phyloP scores from a whole-genome alignment of 179 eudicot genomes.

The Silene coronaria region DNA sequence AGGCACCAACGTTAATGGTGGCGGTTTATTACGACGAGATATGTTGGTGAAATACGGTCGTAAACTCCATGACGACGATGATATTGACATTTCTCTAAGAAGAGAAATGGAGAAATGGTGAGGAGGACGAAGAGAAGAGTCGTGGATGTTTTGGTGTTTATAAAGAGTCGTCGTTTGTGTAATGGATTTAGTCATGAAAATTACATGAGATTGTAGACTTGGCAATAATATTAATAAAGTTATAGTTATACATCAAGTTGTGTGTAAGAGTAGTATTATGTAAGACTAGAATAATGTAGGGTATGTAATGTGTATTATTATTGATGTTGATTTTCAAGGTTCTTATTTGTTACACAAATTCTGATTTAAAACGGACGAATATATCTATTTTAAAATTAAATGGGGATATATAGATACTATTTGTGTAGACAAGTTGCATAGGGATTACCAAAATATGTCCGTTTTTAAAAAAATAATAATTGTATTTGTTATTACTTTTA shows the following conservation, averaged over 20 bases:
- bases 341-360: no score
- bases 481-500: no score
- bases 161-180: not conserved
- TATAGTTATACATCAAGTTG: not conserved
- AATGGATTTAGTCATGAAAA: constrained; percentile 9
- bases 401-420: no score
- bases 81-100: not conserved
- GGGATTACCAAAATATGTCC: no score
- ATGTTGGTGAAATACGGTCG: constrained; percentile 14
- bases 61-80: constrained; percentile 12
- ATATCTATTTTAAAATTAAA: no score
- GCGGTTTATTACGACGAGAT: constrained; percentile 7
- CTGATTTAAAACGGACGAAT: no score
- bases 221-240: not conserved
- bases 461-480: no score
- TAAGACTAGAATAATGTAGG: not conserved
- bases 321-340: not conserved
- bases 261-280: not conserved
- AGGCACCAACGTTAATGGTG: constrained; percentile 17
- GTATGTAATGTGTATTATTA: not conserved
- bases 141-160: not conserved
- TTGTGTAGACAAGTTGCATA: no score
- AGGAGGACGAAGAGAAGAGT: not conserved
- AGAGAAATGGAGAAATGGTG: no score
- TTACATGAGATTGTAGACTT: not conserved